Evolutionary conservation across 305 asterid genomes (phyloP), one percentile per base, ranked within the genome.

Genomic region (Salvia sclarea): DNA sequence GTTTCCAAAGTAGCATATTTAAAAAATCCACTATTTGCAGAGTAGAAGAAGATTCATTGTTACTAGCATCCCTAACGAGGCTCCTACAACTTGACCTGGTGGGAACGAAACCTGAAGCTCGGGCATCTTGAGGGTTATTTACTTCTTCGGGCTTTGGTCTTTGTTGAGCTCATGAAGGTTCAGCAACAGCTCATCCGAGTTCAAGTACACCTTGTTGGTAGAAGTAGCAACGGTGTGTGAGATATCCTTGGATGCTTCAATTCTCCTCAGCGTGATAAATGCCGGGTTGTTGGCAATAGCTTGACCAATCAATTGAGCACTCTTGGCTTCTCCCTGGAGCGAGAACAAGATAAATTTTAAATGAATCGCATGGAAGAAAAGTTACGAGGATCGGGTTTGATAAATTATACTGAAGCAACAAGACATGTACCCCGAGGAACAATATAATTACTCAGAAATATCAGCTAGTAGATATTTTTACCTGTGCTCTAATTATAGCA

Each of bases 401-500:
- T 8, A 37, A 13, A 22, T 13, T 24, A 25, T 58, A 56, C 31
- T 66, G 17, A 66, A 45, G 16, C 8, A 21, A 40, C 55, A n/a
- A 16, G 53, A 47, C 49, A 53, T 33, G 31, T 59, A 13, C 40
- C 14, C 14, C 71, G 21, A 8, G 35, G 49, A 30, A 4, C 13
- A 50, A 28, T 30, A 17, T 25, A 20, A 58, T 13, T 50, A 1
- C 63, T 56, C 3, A 7, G 52, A 22, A 54, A 55, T 45, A 60
- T 10, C 56, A 66, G 11, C 1, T 8, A 62, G 64, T 4, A 38
- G 38, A 28, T 57, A 14, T 31, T 24, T 54, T 70, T 60, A 93
- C 98, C 96, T 93, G 98, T 28, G 98, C 97, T 79, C 92, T 85
- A 71, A 93, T 93, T 44, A 93, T 73, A 71, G 97, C 98, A 80